A percentile compares a stretch with the other conserved stretches of the same genome.
Evolutionary conservation across 1,139 yeast genomes (phyloP).

Genomic region (Yueomyces sp.): DNA sequence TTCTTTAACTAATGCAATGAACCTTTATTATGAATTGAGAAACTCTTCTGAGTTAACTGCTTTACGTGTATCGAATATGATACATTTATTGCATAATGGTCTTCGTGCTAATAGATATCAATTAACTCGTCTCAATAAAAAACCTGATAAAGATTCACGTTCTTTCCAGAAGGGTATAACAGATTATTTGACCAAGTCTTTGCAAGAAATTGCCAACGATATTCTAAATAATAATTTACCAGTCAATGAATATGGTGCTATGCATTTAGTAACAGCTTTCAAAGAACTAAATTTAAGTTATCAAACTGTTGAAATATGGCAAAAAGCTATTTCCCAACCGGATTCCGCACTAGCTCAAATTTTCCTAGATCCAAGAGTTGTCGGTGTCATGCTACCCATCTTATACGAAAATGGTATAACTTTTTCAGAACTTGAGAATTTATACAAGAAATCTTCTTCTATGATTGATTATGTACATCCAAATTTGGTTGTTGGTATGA

Average conservation of each 20-base stretch:
- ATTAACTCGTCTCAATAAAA: constrained; percentile 33
- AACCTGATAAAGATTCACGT: constrained; percentile 40
- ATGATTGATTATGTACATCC: constrained; percentile 29
- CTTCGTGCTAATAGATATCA: constrained; percentile 37
- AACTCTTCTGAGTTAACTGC: constrained; percentile 29
- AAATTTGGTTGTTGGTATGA: constrained; percentile 43
- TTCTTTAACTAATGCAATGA: constrained; percentile 32
- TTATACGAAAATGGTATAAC: constrained; percentile 47
- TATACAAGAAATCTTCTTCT: constrained; percentile 31
- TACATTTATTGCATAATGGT: constrained; percentile 36
- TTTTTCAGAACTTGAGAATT: constrained; percentile 42
- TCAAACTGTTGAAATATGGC: constrained; percentile 43
- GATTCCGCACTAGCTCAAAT: constrained; percentile 13
- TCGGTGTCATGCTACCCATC: constrained; percentile 60
- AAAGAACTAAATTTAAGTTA: constrained; percentile 38
- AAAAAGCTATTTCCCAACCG: constrained; percentile 24
- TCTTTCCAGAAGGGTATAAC: constrained; percentile 37
- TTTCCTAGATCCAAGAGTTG: constrained; percentile 39
- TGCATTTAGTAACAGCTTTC: constrained; percentile 43
- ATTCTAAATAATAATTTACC: constrained; percentile 26
- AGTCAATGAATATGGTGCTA: constrained; percentile 38
- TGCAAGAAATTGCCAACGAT: constrained; percentile 37
- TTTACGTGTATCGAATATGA: constrained; percentile 29
- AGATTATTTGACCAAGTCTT: constrained; percentile 29
- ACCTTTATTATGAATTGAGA: constrained; percentile 29